Conservation (phyloP, 805 yeast genomes). For the Ogataea naganishii region DNA sequence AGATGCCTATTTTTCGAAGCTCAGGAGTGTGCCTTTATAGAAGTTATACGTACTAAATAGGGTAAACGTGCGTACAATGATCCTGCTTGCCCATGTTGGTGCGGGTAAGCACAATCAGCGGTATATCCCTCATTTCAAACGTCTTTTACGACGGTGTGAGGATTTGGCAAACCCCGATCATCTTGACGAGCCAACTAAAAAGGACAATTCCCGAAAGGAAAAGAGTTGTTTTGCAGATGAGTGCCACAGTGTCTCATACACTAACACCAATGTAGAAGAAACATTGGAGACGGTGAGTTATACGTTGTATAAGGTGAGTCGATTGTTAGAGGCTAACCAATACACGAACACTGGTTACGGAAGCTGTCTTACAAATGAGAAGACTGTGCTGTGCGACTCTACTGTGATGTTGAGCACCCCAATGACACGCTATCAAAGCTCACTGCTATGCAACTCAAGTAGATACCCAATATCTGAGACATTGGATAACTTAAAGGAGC, state of each 20-base stretch:
- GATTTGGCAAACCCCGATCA: no score
- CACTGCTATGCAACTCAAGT: constrained; percentile 8
- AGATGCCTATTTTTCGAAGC: constrained; percentile 8
- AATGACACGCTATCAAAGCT: constrained; percentile 8
- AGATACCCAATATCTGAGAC: constrained; percentile 26
- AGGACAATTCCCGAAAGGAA: no score
- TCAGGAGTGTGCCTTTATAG: constrained; percentile 6
- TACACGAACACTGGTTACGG: constrained; percentile 45
- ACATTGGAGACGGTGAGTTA: no score
- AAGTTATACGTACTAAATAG: not conserved
- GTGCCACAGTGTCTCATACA: no score
- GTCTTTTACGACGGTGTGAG: no score
- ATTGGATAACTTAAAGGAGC: constrained; percentile 10
- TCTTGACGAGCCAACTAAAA: no score
- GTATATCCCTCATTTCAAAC: constrained; percentile 16
- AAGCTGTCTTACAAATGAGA: constrained; percentile 30
- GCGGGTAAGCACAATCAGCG: constrained; percentile 36
- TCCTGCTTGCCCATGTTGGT: constrained; percentile 36
- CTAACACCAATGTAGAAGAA: no score
- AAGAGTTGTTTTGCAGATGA: no score
- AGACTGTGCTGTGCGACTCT: constrained; percentile 37
- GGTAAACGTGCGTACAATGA: constrained; percentile 1
- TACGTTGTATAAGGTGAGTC: no score
- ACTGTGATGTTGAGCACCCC: constrained; percentile 20
- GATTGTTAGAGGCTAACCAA: constrained; percentile 28